Percentiles rank a stretch among this genome's conserved stretches.
Conservation (phyloP, 805 yeast genomes). For the Starmerella floris region DNA sequence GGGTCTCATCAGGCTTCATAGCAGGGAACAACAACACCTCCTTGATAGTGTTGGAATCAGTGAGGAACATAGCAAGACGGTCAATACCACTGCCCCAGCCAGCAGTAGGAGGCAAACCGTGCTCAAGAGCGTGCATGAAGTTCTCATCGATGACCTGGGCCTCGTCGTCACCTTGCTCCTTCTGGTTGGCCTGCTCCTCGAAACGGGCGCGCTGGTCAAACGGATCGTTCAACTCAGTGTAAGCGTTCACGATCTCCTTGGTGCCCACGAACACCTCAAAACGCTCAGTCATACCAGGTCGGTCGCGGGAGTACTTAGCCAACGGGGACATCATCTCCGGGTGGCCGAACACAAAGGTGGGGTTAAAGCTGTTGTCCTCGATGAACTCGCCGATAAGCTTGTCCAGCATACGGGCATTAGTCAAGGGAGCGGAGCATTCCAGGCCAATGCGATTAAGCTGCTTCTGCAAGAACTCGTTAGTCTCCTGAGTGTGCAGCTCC, state of each 20-base stretch:
- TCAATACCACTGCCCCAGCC: slow-evolving; percentile 99
- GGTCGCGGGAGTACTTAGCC: slow-evolving; percentile 86
- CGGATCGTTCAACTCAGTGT: slow-evolving; percentile 97
- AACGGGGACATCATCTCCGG: slow-evolving; percentile 99
- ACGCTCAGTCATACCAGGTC: slow-evolving; percentile 93
- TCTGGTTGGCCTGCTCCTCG: slow-evolving; percentile 98
- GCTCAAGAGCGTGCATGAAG: slow-evolving; percentile 94
- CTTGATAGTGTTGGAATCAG: slow-evolving; percentile 91
- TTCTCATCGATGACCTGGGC: slow-evolving; percentile 94
- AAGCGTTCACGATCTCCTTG: slow-evolving; percentile 95
- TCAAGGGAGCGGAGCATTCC: slow-evolving; percentile 82
- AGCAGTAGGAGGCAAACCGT: slow-evolving; percentile 98
- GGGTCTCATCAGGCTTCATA: slow-evolving; percentile 73
- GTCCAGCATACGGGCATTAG: slow-evolving; percentile 98
- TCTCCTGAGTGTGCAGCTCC: slow-evolving; percentile 83
- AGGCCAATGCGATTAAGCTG: slow-evolving; percentile 65
- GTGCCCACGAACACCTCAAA: slow-evolving; percentile 98
- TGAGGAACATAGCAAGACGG: slow-evolving; percentile 94
- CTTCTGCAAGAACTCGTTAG: slow-evolving; percentile 77
- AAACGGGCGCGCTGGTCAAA: slow-evolving; percentile 95
- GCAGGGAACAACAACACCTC: slow-evolving; percentile 97
- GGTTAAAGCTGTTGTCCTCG: slow-evolving; percentile 89
- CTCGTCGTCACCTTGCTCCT: slow-evolving; percentile 98
- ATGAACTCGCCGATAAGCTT: slow-evolving; percentile 85
- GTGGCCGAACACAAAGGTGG: slow-evolving; percentile 95